A percentile compares a stretch with the other conserved stretches of the same genome.
Conservation (phyloP, 2,329 filamentous ascomycete species). For the Drechslerella stenobrocha region DNA sequence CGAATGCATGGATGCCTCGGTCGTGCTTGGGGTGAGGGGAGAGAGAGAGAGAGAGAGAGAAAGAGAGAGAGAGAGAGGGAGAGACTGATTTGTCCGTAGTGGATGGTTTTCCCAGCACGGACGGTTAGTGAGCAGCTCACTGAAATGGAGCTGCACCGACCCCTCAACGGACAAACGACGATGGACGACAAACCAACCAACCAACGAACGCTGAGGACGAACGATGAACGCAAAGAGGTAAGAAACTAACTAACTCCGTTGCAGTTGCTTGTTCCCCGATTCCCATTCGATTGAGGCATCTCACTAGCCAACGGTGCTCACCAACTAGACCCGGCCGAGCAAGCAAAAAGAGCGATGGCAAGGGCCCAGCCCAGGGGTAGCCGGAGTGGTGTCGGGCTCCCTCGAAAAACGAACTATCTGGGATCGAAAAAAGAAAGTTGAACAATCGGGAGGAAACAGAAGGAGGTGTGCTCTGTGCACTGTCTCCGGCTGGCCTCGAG, state of each 20-base stretch:
- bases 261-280: neutral
- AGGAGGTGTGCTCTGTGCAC: slow-evolving; percentile 39
- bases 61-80: too few relatives aligned
- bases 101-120: slow-evolving; percentile 40
- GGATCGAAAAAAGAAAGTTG: slow-evolving; percentile 21
- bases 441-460: slow-evolving; percentile 30
- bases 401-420: slow-evolving; percentile 33
- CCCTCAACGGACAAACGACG: too few relatives aligned
- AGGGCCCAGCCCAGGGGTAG: slow-evolving; percentile 22
- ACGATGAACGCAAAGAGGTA: neutral
- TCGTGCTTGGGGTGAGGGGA: too few relatives aligned
- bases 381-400: slow-evolving; percentile 16
- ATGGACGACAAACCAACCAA: too few relatives aligned
- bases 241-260: slow-evolving; percentile 5
- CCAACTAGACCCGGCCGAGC: neutral
- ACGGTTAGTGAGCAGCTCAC: slow-evolving; percentile 22
- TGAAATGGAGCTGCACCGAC: neutral
- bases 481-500: slow-evolving; percentile 24
- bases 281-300: slow-evolving; percentile 8
- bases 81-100: neutral
- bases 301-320: slow-evolving; percentile 9
- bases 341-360: neutral
- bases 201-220: neutral
- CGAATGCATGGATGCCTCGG: neutral
- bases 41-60: too few relatives aligned